Evolutionary conservation across 345 rosid genomes (phyloP), one percentile per base, ranked within the genome.

Genomic region (Pistacia integerrima): DNA sequence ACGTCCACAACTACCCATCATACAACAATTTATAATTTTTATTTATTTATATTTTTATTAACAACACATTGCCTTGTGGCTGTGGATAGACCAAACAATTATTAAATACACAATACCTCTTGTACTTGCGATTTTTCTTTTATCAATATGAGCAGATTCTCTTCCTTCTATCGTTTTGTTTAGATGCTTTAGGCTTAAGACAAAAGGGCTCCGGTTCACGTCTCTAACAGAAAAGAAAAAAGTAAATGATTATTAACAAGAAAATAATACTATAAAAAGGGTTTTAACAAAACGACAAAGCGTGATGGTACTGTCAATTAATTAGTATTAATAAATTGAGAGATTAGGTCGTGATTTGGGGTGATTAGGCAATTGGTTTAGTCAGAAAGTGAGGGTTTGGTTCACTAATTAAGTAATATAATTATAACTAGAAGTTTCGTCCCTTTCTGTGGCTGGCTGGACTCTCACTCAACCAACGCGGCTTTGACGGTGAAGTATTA

Each of bases 381-480:
- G 25, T 25, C 25, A 25, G 25, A 14, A 3, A 44, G 3, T 38
- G 18, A 56, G 80, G 79, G 5, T 64, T 71, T 49, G 66, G 66
- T 35, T 25, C 25, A 25, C 25, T 25, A 25, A 25, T 25, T 33
- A 8, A 7, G 5, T 41, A 36, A 56, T 49, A 2, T 56, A 8
- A 36, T 6, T 46, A 46, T 46, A 46, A 22, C 8, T 9, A 5
- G 18, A 57, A 57, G 30, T 36, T 56, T 57, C 64, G 64, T 20
- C 52, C 0, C 2, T 25, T 25, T 25, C 25, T 1, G 25, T 25
- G 25, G 25, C 25, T 25, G 25, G 25, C 25, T 25, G 25, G 25
- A 25, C 25, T 70, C n/a, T 12, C 64, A 30, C 35, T 70, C 64
- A 70, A 57, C 64, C 2, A 57, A 57, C 74, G 30, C 54, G 74